Conservation (phyloP, 441 rosid genomes). For the Mallotus japonicus region DNA sequence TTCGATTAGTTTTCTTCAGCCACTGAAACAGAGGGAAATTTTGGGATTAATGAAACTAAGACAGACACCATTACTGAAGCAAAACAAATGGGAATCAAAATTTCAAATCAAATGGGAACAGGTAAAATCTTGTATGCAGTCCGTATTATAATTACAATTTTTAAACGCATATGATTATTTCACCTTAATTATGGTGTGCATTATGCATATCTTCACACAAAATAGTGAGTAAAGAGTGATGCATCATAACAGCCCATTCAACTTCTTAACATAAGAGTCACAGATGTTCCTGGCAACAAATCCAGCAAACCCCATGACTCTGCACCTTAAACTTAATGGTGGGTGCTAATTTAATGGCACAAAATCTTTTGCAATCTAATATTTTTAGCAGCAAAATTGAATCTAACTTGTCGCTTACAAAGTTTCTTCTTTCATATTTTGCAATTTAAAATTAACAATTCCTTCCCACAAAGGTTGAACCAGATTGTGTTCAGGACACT, state of each 20-base stretch:
- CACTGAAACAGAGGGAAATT: slow-evolving; percentile 48
- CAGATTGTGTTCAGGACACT: neutral
- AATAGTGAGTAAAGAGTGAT: neutral
- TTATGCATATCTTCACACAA: neutral
- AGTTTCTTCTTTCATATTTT: too few species aligned
- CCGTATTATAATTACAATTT: neutral
- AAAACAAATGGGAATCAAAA: neutral
- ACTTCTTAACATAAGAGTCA: neutral
- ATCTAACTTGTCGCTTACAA: too few species aligned
- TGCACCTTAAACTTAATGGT: neutral
- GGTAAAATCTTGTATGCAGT: too few species aligned
- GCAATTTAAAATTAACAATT: neutral
- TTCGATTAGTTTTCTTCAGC: slow-evolving; percentile 73
- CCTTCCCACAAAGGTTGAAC: neutral
- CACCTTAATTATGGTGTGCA: neutral
- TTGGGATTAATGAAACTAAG: neutral
- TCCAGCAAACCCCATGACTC: neutral
- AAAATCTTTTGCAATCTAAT: neutral
- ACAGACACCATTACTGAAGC: neutral
- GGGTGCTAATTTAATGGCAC: neutral
- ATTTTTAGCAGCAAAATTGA: too few species aligned
- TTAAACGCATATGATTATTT: neutral
- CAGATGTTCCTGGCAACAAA: neutral
- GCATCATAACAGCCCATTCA: neutral
- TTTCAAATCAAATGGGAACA: neutral